Evolutionary conservation across 805 yeast species (phyloP), one percentile per base, ranked within the genome.

Genomic region (Yamadazyma olivae): DNA sequence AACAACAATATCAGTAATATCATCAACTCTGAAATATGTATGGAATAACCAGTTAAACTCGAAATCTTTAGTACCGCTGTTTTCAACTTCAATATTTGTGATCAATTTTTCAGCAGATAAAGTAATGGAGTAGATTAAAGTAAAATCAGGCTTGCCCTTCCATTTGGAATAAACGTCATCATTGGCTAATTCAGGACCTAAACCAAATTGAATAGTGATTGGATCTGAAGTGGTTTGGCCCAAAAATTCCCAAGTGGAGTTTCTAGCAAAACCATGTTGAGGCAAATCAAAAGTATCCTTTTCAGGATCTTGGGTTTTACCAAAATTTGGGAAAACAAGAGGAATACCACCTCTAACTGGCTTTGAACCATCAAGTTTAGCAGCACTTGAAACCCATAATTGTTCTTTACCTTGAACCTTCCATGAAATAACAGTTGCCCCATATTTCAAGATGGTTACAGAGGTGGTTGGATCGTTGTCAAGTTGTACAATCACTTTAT

Each of bases 271-370:
- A 1, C 99, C 99, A 57, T 93, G 99, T 65, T 93, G 98, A 14
- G 97, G 97, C 45, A 93, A 74, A 23, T 73, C 58, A 34, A 67
- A 70, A 26, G 89, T 77, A 3, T 85, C 84, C 39, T 64, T 70
- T 7, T 37, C 17, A 38, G 67, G 71, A 6, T 74, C 70, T 21
- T 71, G 68, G 10, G 71, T 67, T 45, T 80, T 89, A 41, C 99
- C 98, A 52, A 85, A 85, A 1, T 83, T 86, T 2, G 99, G 99
- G 73, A 93, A 93, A 6, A 91, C 98, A 17, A 93, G 67, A 9
- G 99, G 99, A 35, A 93, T 86, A 34, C 99, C 99, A 46, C 99
- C 99, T 58, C 99, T 77, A 14, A 93, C 97, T 1, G 99, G 95
- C 54, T 83, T 85, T 30, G 91, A 65, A 8, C 98, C 98, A 54